phyloP scores from a whole-genome alignment of 768 basidiomycete genomes.

The Pleurotus djamor region DNA sequence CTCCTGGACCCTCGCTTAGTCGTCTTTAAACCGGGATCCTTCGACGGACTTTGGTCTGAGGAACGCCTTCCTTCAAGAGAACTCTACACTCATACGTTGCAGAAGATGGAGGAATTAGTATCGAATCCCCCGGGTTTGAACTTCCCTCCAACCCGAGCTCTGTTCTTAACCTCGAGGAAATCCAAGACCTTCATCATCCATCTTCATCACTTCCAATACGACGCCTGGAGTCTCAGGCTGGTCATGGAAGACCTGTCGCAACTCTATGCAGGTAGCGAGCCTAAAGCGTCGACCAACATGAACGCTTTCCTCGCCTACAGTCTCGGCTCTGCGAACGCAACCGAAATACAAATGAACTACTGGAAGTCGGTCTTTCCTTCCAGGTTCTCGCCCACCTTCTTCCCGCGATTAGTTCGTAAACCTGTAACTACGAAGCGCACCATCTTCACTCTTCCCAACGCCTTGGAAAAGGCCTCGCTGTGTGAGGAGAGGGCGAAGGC shows the following conservation, averaged over 20 bases:
- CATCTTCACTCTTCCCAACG: slow-evolving; percentile 11
- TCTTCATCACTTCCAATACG: slow-evolving; percentile 50
- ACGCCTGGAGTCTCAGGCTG: slow-evolving; percentile 42
- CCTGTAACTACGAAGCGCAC: slow-evolving; percentile 9
- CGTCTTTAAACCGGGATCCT: slow-evolving; percentile 15
- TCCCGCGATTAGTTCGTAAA: slow-evolving; percentile 18
- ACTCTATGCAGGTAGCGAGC: slow-evolving; percentile 25
- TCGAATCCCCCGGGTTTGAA: slow-evolving; percentile 18
- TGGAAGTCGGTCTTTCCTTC: slow-evolving; percentile 31
- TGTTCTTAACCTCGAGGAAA: slow-evolving; percentile 18
- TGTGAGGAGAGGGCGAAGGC: slow-evolving; percentile 42
- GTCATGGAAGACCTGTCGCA: slow-evolving; percentile 35
- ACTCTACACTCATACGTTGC: slow-evolving; percentile 13
- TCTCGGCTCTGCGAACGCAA: slow-evolving; percentile 14
- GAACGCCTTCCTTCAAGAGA: slow-evolving; percentile 12
- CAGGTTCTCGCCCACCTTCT: slow-evolving; percentile 18
- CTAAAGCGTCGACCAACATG: slow-evolving; percentile 20
- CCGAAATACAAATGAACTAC: slow-evolving; percentile 25
- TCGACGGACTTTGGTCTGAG: slow-evolving; percentile 18
- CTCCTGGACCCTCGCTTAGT: slow-evolving; percentile 22
- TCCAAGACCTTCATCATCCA: slow-evolving; percentile 22
- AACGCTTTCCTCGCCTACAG: slow-evolving; percentile 23
- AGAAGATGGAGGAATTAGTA: slow-evolving; percentile 20
- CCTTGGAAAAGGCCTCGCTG: slow-evolving; percentile 14
- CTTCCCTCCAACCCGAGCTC: slow-evolving; percentile 19